Evolutionary conservation across 495 filamentous ascomycete genomes (phyloP), one percentile per base, ranked within the genome.

Genomic region (Tuber calosporum): DNA sequence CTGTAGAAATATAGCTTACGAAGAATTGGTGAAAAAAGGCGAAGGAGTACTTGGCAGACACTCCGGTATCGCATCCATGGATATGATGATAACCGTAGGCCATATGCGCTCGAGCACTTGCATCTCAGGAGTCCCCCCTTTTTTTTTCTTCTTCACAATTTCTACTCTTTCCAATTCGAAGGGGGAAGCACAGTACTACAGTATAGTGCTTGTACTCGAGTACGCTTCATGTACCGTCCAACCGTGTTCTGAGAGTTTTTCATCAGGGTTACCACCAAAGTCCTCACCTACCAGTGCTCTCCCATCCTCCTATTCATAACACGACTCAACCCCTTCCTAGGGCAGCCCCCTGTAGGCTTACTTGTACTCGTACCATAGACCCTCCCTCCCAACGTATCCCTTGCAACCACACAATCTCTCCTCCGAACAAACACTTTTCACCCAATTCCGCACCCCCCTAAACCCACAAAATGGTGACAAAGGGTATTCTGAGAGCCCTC

Each of bases 401-500:
- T 62, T 1, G 26, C 26, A 34, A 62, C 26, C 26, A 30, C 26
- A 34, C 53, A 4, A 11, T 9, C 53, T 30, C 30, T 26, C 75
- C 75, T 78, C 74, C 77, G 73, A 73, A 73, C 53, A 73, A 73
- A 70, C 71, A 45, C 38, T 40, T 34, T 19, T 17, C 53, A 38
- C 34, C 70, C 67, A 4, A 38, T 38, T 43, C 53, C 38, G 17
- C 69, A 19, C 67, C 67, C 72, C 34, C 40, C 67, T 68, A n/a
- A n/a, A 67, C 45, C 39, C 39, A 26, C 67, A 42, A 68, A 38
- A 81, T 80, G 78, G 79, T 78, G 20, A 34, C 79, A 4, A 75
- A 69, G 40, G 75, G 79, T 17, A 71, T 80, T 58, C 53, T 69
- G 2, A 75, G 79, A n/a, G 30, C 69, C 40, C 41, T 80, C 26